Evolutionary conservation across 2,329 filamentous ascomycete species (phyloP), one percentile per base, ranked within the genome.

Genomic region (Colletotrichum agaves): DNA sequence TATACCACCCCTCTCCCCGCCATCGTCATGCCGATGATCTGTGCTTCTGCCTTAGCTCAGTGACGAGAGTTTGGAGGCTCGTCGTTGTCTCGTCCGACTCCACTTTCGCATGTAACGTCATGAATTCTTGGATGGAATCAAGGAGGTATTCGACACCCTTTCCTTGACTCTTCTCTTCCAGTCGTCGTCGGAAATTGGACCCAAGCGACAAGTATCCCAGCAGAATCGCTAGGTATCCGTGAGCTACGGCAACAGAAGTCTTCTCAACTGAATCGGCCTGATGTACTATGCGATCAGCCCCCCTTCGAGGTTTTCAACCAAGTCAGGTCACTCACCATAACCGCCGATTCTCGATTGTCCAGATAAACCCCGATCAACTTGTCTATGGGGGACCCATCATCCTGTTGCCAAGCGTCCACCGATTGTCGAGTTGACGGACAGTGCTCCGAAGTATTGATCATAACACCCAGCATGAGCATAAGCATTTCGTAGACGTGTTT

Each of bases 391-490:
- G 81, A 74, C 76, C 79, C 74, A 61, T 70, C 78, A 71, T 69
- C 75, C 69, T 74, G 87, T 15, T 65, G 62, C 69, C 70, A 70
- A 10, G 69, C 71, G 0, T 73, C 72, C 3, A 80, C 67, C 5
- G 76, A 76, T 17, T 79, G 77, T 60, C 90, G 84, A 12, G 91
- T 90, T 21, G 83, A 77, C 15, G 88, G 82, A 74, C 90, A 93
- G 75, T 93, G 90, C 76, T 97, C 94, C 8, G 93, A 88, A 61
- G 98, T 87, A 74, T 98, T 98, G 77, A 97, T 97, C 78, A 95
- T 87, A 21, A 93, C 88, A 0, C 93, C 94, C 43, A 97, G 82
- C 59, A 92, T 87, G 46, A 98, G 84, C 55, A 97, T 87, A 13
- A 97, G 84, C 55, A 88, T 86, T 71, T 97, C 91, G 60, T 94